Evolutionary conservation across 1,284 basidiomycete species (phyloP).

Genomic region (Tilletia setariae): DNA sequence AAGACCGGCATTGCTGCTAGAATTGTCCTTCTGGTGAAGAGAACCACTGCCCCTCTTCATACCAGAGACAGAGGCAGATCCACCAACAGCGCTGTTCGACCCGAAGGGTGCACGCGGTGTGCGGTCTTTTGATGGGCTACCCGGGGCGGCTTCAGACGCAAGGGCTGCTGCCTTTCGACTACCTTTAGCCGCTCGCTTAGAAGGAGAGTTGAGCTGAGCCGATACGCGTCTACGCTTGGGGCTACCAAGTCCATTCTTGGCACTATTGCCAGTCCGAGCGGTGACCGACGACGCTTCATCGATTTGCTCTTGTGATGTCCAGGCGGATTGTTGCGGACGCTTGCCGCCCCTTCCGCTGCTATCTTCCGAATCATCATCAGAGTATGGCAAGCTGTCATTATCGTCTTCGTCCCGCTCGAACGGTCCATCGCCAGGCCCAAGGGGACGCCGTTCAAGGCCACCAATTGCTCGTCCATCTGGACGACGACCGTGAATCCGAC

Average conservation of each 20-base stretch:
- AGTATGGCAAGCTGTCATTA: conserved; percentile 16
- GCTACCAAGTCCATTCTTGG: conserved; percentile 27
- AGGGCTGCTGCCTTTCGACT: not conserved
- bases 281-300: not conserved
- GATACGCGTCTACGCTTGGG: conserved; percentile 50
- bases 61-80: not conserved
- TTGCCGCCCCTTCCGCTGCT: too few relatives aligned
- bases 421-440: not conserved
- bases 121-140: conserved; percentile 3
- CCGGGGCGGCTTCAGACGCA: not conserved
- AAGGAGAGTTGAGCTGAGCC: conserved; percentile 20
- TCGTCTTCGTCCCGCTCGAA: conserved; percentile 10
- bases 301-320: conserved; percentile 3
- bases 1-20: conserved; percentile 22
- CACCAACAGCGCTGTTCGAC: not conserved
- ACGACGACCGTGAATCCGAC: conserved; percentile 12
- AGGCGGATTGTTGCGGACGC: not conserved
- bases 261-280: not conserved
- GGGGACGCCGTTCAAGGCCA: not conserved
- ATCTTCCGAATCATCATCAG: conserved; percentile 7
- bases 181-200: conserved; percentile 7
- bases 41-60: not conserved
- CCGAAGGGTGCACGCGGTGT: not conserved
- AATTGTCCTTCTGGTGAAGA: too few relatives aligned
- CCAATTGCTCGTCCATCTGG: not conserved